phyloP scores from a whole-genome alignment of 1,139 yeast species.

The Hemisphaericaspora xylofermentans region DNA sequence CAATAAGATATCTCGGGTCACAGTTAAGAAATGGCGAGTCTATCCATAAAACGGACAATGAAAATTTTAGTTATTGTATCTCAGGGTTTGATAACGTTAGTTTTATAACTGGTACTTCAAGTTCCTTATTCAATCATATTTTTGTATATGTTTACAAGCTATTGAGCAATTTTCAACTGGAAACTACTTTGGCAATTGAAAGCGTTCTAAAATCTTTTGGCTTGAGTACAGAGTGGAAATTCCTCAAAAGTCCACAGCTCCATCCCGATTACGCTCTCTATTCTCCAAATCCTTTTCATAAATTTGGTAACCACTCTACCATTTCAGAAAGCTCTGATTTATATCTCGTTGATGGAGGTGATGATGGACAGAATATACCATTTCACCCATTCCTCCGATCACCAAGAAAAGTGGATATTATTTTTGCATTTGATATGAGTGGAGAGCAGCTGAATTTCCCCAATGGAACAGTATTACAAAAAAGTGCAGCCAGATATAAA shows the following conservation, averaged over 20 bases:
- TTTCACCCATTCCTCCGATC: conserved; percentile 36
- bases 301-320: conserved; percentile 11
- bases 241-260: conserved; percentile 23
- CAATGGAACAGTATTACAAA: conserved; percentile 32
- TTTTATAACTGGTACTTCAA: conserved; percentile 69
- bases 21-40: conserved; percentile 33
- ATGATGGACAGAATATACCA: conserved; percentile 45
- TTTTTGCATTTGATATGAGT: conserved; percentile 40
- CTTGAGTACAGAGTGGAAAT: conserved; percentile 26
- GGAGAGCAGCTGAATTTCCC: conserved; percentile 40
- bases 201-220: conserved; percentile 51
- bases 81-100: conserved; percentile 71
- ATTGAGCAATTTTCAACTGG: conserved; percentile 37
- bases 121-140: conserved; percentile 64
- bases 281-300: conserved; percentile 75
- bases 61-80: conserved; percentile 42
- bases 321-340: conserved; percentile 22
- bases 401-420: conserved; percentile 31
- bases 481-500: conserved; percentile 24
- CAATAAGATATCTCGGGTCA: conserved; percentile 56
- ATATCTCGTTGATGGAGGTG: conserved; percentile 45
- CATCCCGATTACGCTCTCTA: conserved; percentile 69
- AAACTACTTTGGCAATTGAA: conserved; percentile 40
- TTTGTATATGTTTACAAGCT: conserved; percentile 47
- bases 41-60: conserved; percentile 16